Evolutionary conservation across 192 early-diverging fungal genomes (phyloP), one percentile per base, ranked within the genome.

Genomic region (Coemansia furcata): DNA sequence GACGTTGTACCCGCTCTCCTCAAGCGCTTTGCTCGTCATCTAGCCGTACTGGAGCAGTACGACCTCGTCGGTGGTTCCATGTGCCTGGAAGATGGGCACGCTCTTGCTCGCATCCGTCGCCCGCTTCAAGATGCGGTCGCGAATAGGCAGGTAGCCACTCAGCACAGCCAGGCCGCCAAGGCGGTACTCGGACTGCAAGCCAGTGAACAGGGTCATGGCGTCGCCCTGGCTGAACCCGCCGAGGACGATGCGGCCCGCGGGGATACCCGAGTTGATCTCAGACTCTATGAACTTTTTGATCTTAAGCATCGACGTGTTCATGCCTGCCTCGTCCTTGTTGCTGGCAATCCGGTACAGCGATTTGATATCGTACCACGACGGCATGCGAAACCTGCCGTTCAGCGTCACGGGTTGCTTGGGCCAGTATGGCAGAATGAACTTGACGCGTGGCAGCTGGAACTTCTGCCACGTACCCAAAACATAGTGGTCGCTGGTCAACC

Each of bases 161-260:
- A 97, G 76, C 8, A 81, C 86, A 29, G 89, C 82, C 36, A 94
- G 83, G 1, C 89, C 94, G 10, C 75, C 91, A 3, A 93, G 76
- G 65, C 87, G 86, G 47, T 83, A 73, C 62, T 89, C 89, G 7
- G 89, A 86, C 35, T 89, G 89, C 65, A 97, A 72, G 6, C 84
- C 87, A 9, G 87, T 86, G 64, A 92, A 72, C 42, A 97, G 75
- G 14, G 90, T 59, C 81, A 95, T 84, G 0, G 90, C 95, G 17
- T 85, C 84, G 43, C 90, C 94, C 77, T 99, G 97, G 26, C 94
- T 96, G 66, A 99, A 99, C 0, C 97, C 97, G 55, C 93, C 95
- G 14, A 99, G 47, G 39, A 98, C 88, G 50, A 99, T 99, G 17
- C 94, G 86, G 40, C 89, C 77, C 6, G 93, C 75, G 2, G 92